A percentile compares a stretch with the other conserved stretches of the same genome.
phyloP scores from a whole-genome alignment of 192 early-diverging fungal species.

The Linnemannia zychae region DNA sequence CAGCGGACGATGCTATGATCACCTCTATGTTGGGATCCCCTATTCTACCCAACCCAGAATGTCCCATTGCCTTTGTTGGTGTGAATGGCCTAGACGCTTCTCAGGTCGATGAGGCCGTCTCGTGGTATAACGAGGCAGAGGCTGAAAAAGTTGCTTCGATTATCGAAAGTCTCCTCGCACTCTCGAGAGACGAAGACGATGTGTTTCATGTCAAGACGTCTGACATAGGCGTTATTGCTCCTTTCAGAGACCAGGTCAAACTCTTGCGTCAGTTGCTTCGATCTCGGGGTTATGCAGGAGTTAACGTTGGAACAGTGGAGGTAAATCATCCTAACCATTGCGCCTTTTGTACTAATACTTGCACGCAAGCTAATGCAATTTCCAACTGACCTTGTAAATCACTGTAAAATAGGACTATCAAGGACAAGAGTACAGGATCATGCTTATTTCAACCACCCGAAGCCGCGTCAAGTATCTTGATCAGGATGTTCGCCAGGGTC shows the following conservation, averaged over 20 bases:
- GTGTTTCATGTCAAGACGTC: slow-evolving; percentile 37
- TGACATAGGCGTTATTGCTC: slow-evolving; percentile 69
- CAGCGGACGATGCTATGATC: slow-evolving; percentile 40
- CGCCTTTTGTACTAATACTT: background rate
- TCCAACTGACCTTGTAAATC: background rate
- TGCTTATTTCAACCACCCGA: slow-evolving; percentile 63
- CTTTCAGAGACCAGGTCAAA: slow-evolving; percentile 69
- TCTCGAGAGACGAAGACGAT: slow-evolving; percentile 6
- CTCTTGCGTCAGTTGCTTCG: slow-evolving; percentile 56
- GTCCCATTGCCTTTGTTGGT: slow-evolving; percentile 64
- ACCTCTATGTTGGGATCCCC: slow-evolving; percentile 51
- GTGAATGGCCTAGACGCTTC: slow-evolving; percentile 61
- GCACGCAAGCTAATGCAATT: too few relatives aligned
- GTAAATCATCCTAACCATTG: slow-evolving; percentile 1
- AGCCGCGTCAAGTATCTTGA: slow-evolving; percentile 52
- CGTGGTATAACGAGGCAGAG: slow-evolving; percentile 68
- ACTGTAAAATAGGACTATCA: slow-evolving; percentile 61
- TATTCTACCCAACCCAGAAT: slow-evolving; percentile 59
- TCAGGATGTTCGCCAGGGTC: slow-evolving; percentile 56
- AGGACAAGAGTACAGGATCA: slow-evolving; percentile 65
- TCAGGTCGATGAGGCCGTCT: slow-evolving; percentile 51
- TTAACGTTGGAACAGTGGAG: slow-evolving; percentile 57
- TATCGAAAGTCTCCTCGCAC: slow-evolving; percentile 47
- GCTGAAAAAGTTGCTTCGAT: slow-evolving; percentile 55
- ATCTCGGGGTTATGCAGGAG: slow-evolving; percentile 39